These are phyloP conservation scores for Paracoccidioides lutzii DNA, from an alignment of 2,329 filamentous ascomycete genomes.

Conservation along the genomic window DNA sequence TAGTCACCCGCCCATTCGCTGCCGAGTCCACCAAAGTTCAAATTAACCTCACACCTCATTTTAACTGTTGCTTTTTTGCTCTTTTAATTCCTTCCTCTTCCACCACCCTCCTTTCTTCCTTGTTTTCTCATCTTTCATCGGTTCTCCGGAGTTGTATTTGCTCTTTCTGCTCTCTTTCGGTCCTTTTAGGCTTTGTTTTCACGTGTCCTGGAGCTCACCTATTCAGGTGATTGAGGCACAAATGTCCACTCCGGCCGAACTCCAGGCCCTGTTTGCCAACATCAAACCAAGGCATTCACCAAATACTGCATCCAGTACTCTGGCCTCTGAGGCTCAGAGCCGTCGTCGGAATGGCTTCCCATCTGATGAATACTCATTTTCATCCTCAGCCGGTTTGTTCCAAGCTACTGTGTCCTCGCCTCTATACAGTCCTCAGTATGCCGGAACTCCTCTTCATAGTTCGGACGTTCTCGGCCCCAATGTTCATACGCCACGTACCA, in stretches of 20 bases:
- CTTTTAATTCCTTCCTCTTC: constrained; percentile 9
- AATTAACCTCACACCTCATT: constrained; percentile 12
- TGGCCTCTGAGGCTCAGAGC: constrained; percentile 10
- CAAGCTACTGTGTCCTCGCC: constrained; percentile 47
- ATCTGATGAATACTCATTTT: constrained; percentile 23
- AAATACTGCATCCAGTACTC: constrained; percentile 21
- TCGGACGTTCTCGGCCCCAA: constrained; percentile 49
- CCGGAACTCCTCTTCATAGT: constrained; percentile 42
- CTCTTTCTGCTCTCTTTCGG: constrained; percentile 12
- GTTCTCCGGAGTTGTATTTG: constrained; percentile 6
- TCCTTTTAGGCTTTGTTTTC: constrained; percentile 20
- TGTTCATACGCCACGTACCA: constrained; percentile 31
- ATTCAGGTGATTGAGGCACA: constrained; percentile 26
- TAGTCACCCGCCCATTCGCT: constrained; percentile 4
- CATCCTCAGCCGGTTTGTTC: constrained; percentile 34
- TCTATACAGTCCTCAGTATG: constrained; percentile 42
- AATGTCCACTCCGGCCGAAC: constrained; percentile 36
- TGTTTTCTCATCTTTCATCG: constrained; percentile 8
- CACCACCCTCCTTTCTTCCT: constrained; percentile 13
- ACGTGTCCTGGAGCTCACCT: constrained; percentile 16
- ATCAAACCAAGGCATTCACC: constrained; percentile 31
- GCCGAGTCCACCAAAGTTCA: not conserved
- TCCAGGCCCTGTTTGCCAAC: constrained; percentile 35
- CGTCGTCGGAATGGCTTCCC: constrained; percentile 19
- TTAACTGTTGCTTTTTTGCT: constrained; percentile 12